Evolutionary conservation across 1,139 yeast genomes (phyloP), one percentile per base, ranked within the genome.

Genomic region (Lodderomyces metapsilosis): DNA sequence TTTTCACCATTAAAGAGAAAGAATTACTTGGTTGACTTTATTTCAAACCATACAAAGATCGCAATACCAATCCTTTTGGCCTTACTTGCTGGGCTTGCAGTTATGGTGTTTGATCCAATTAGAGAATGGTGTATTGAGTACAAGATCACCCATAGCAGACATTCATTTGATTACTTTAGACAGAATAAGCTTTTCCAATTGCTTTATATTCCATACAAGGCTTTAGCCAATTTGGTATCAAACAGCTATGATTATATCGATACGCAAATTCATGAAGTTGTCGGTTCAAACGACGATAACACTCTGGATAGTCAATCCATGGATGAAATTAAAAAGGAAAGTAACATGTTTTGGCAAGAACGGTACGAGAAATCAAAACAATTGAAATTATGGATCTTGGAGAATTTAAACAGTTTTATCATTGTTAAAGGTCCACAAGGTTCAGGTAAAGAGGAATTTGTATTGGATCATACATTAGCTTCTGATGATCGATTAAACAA

Each of bases 381-480:
- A 48, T 58, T 92, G 43, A 77, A 74, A 50, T 70, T 87, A 51
- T 86, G 95, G 95, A 68, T 91, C n/a, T 80, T 78, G 49, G 94
- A 86, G 58, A 88, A 87, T 47, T 79, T 80, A n/a, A 67, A 65
- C 45, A 88, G 97, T 2, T 92, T 89, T 58, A 88, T 91, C 28
- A 80, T 92, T 3, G 84, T 92, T 2, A 80, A 84, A 49, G 98
- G 98, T 3, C 98, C 98, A 2, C 77, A 88, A 50, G 98, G 98
- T 5, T 82, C 95, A 18, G 98, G 98, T 12, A 92, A 92, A 53
- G 78, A 82, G 47, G 94, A 84, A 46, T 69, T 92, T 48, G 89
- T 92, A 3, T 68, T 82, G 57, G 82, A 83, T 39, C 80, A 84
- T 55, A 83, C 87, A 1, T 68, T 88, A 37, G 66, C 70, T 34